Base-by-base conservation (phyloP, 1,139 yeast genomes). In the Hansenula sp. region DNA sequence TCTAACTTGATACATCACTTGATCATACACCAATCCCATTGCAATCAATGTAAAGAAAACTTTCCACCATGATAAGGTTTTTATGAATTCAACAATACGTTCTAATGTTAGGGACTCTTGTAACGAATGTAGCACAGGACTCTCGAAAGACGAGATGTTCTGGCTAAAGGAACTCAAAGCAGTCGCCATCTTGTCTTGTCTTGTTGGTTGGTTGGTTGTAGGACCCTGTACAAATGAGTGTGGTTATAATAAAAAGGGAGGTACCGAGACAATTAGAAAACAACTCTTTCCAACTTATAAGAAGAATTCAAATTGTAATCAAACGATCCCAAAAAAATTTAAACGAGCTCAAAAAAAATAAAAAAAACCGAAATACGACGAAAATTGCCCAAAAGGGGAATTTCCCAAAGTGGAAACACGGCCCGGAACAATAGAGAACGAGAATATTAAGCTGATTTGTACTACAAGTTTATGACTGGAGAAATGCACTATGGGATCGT, bases 21-120 rank as follows among this genome's bases (percentile, higher is more conserved):
- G 97, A 64, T 90, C 97, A 57, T 82, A 87, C 2, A 83, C 67
- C 38, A 89, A 60, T 4, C 71, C 65, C 16, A 77, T 50, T 4
- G 80, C 67, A 14, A 84, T 39, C 5, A 75, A 48, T 1, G 88
- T 68, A 17, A 77, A 46, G 19, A 71, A 48, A 37, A 82, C 56
- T 53, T 82, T 77, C 67, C 75, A 69, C 71, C 78, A 75, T 9
- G 74, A 62, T 7, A 65, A 13, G 21, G 36, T 29, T 14, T 34
- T 36, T 16, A 42, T 21, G 14, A 22, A 27, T 20, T 34, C 37
- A 2, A 14, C 3, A 16, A 34, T 20, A 6, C 20, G 19, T 18
- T 37, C 43, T 17, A 40, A 25, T 37, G 37, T 19, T 37, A 37
- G 28, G 40, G 32, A n/a, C 34, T 24, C 22, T 44, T 41, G 26